A percentile compares a stretch with the other conserved stretches of the same genome.
Conservation (phyloP, 1,139 yeast genomes). For the Candida sp. region DNA sequence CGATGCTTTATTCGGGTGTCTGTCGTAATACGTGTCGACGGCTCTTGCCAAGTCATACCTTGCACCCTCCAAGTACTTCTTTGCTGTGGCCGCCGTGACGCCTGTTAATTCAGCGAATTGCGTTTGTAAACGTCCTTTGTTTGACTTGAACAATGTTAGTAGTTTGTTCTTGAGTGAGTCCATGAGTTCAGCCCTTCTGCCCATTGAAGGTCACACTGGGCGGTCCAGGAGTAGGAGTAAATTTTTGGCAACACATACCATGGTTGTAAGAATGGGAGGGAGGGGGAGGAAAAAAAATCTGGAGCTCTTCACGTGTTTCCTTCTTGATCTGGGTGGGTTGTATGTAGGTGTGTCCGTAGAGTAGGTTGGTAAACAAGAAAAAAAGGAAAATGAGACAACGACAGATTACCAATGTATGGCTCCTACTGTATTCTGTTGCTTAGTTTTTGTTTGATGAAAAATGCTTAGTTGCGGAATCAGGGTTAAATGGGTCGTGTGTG, state of each 20-base stretch:
- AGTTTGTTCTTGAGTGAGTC: neutral
- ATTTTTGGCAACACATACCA: constrained; percentile 4
- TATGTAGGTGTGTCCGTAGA: no score
- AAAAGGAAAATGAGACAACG: no score
- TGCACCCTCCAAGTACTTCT: constrained; percentile 26
- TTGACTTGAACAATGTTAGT: constrained; percentile 10
- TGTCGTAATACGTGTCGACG: constrained; percentile 26
- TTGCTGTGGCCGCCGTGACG: constrained; percentile 27
- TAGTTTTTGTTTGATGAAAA: neutral
- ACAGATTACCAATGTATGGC: no score
- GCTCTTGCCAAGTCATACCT: constrained; percentile 35
- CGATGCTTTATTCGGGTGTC: constrained; percentile 16
- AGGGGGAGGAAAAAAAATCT: neutral
- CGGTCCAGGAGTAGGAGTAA: neutral
- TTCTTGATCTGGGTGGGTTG: neutral
- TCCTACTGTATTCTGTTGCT: neutral
- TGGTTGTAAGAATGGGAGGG: neutral
- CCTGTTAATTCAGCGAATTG: constrained; percentile 39
- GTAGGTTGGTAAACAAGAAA: no score
- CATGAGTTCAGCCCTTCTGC: neutral
- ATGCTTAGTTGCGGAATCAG: no score
- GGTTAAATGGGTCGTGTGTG: neutral
- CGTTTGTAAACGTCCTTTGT: constrained; percentile 19
- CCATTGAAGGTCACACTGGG: no score
- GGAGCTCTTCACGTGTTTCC: neutral